Evolutionary conservation across 768 basidiomycete genomes (phyloP), one percentile per base, ranked within the genome.

Genomic region (Collybia mongolica): DNA sequence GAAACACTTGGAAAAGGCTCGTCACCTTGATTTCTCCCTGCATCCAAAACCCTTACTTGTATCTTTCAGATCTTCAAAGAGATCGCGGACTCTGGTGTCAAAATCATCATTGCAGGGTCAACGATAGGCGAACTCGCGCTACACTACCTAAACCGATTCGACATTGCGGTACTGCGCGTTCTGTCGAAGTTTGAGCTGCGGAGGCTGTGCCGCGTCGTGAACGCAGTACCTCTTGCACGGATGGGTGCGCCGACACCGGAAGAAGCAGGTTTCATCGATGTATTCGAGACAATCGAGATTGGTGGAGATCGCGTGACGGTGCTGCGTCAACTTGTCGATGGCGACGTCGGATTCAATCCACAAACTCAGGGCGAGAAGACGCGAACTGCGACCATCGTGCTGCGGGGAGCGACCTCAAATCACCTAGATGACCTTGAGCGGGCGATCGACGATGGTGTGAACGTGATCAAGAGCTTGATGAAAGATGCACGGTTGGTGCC

Each of bases 281-380:
- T 98, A 18, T 90, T 98, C 64, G 97, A 99, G 76, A 92, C 90
- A 22, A 83, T 87, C 51, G 97, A 99, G 67, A 88, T 99, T 60
- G 97, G 97, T 39, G 96, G 97, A 5, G 97, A 99, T 72, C 87
- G 96, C 49, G 97, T 98, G 44, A 98, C 95, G 0, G 97, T 99
- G 0, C 81, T 99, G 51, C 79, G 97, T 14, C 97, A 99, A 65
- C 80, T 91, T 17, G 61, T 72, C 2, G 70, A 70, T 14, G 89
- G 84, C 23, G 87, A 92, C 12, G 75, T 74, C 4, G 86, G 82
- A 18, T 85, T 80, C 55, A 79, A 86, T 60, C 69, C 80, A 1
- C 55, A 64, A 24, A 54, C 67, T 8, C 66, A 69, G 15, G 74
- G 75, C 0, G 93, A 95, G 64, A 88, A 84, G 68, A 90, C 91